phyloP scores from a whole-genome alignment of 306 rosid species.

The Cercis canadensis region DNA sequence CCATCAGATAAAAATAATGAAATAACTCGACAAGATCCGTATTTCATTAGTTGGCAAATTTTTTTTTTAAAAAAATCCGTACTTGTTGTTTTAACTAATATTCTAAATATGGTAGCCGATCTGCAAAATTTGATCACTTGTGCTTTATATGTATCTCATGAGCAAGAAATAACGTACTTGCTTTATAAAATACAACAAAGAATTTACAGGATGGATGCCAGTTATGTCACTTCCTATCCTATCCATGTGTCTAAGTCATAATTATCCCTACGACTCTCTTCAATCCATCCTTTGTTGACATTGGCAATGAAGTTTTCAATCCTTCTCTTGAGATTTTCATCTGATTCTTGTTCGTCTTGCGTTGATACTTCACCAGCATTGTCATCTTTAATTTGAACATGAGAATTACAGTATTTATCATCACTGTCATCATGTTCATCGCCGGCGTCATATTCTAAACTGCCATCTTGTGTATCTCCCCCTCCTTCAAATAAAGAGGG shows the following conservation, averaged over 20 bases:
- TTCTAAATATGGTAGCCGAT: too few relatives aligned
- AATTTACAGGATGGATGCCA: too few relatives aligned
- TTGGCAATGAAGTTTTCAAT: conserved; percentile 48
- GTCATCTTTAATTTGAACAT: conserved; percentile 10
- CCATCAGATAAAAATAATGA: too few relatives aligned
- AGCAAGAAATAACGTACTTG: too few relatives aligned
- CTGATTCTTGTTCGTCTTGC: conserved; percentile 37
- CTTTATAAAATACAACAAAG: too few relatives aligned
- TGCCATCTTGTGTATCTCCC: conserved; percentile 1
- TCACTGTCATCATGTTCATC: conserved; percentile 26
- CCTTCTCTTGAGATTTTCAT: conserved; percentile 37
- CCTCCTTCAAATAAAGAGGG: conserved; percentile 17
- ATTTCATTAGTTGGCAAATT: too few relatives aligned
- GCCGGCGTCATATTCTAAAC: not conserved
- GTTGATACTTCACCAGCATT: conserved; percentile 7
- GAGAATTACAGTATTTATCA: conserved; percentile 12
- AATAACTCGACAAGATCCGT: too few relatives aligned
- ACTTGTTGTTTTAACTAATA: too few relatives aligned
- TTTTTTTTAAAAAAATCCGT: too few relatives aligned
- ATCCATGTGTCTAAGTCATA: not conserved
- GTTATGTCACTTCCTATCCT: not conserved
- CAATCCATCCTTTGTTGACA: conserved; percentile 46
- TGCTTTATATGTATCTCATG: not conserved
- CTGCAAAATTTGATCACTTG: too few relatives aligned
- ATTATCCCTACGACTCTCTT: conserved; percentile 41